A percentile compares a stretch with the other conserved stretches of the same genome.
Evolutionary conservation across 345 rosid species (phyloP).

Genomic region (Nephelium lappaceum): DNA sequence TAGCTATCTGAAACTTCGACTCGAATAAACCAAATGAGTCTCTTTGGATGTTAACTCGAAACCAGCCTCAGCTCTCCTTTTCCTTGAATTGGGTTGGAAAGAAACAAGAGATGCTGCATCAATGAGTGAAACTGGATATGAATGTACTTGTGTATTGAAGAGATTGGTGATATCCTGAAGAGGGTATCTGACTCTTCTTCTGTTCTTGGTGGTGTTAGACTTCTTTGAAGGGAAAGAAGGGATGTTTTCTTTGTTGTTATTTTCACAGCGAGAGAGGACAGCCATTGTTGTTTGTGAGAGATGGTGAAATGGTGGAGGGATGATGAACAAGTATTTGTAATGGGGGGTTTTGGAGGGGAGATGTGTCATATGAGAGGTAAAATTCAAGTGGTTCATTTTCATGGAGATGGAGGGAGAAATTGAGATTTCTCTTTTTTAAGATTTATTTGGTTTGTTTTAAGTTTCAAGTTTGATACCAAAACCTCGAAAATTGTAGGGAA

Average conservation of each 20-base stretch:
- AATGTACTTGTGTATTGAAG: constrained; percentile 2
- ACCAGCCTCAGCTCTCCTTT: constrained; percentile 21
- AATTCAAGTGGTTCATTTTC: constrained; percentile 6
- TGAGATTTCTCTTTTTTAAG: constrained; percentile 8
- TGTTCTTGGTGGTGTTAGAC: constrained; percentile 5
- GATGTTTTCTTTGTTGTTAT: constrained; percentile 40
- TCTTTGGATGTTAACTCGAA: constrained; percentile 13
- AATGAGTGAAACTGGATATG: constrained; percentile 6
- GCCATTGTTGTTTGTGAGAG: constrained; percentile 30
- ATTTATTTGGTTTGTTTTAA: neutral
- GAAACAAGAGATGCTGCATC: neutral
- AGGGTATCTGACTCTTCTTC: constrained; percentile 29
- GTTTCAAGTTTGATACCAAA: neutral
- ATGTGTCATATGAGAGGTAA: neutral
- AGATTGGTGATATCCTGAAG: constrained; percentile 43
- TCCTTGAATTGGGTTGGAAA: constrained; percentile 6
- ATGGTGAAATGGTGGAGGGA: neutral
- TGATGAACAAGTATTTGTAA: constrained; percentile 27
- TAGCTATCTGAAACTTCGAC: constrained; percentile 32
- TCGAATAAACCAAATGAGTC: constrained; percentile 16
- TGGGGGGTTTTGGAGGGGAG: constrained; percentile 37
- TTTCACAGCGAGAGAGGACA: constrained; percentile 9
- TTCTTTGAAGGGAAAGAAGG: constrained; percentile 32
- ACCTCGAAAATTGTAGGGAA: neutral
- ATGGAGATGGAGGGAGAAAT: constrained; percentile 26